These are phyloP conservation scores for Knufia fluminis DNA, from an alignment of 2,329 filamentous ascomycete genomes.

Conservation along the genomic window DNA sequence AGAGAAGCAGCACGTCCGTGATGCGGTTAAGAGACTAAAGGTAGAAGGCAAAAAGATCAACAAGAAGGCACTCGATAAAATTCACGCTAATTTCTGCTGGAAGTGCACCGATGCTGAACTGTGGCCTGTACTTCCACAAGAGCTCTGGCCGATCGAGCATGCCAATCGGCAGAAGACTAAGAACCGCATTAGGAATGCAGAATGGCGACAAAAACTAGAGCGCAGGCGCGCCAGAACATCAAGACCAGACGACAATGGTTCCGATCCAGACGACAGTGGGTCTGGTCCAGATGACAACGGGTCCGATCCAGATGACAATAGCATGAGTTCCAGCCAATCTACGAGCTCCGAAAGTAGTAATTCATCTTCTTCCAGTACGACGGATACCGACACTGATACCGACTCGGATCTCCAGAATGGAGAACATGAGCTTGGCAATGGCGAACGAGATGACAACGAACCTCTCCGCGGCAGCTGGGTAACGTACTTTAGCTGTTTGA, in stretches of 20 bases:
- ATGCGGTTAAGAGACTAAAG: background rate
- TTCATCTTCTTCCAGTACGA: background rate
- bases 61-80: background rate
- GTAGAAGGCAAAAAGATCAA: background rate
- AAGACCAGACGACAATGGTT: background rate
- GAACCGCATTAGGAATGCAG: background rate
- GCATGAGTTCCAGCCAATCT: too few species aligned
- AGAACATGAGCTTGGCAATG: background rate
- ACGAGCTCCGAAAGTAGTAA: background rate
- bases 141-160: background rate
- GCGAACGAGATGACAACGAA: background rate
- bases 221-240: background rate
- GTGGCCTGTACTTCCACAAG: background rate
- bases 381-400: background rate
- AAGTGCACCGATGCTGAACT: background rate
- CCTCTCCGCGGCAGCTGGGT: slow-evolving; percentile 14
- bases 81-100: background rate
- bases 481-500: slow-evolving; percentile 13
- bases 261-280: background rate
- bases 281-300: background rate
- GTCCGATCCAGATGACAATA: background rate
- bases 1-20: background rate
- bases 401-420: too few species aligned
- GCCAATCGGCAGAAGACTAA: background rate
- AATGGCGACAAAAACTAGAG: background rate